phyloP scores from a whole-genome alignment of 129 eudicot genomes.

The Sambucus nigra region DNA sequence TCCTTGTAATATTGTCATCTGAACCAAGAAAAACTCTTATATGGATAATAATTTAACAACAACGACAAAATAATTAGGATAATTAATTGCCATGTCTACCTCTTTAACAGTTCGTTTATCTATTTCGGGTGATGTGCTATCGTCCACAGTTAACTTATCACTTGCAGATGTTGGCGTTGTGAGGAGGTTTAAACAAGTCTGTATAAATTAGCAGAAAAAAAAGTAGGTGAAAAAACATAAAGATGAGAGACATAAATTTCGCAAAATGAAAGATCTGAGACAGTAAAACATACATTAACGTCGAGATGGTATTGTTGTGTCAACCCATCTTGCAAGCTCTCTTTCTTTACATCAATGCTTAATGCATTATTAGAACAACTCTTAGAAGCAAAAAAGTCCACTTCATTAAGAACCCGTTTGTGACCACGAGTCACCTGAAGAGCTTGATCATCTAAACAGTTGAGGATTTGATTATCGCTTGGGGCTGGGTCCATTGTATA shows the following conservation, averaged over 20 bases:
- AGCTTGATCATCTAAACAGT: constrained; percentile 25
- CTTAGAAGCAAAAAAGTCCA: constrained; percentile 30
- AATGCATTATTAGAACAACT: not conserved
- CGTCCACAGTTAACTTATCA: constrained; percentile 8
- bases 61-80: not conserved
- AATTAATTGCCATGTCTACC: constrained; percentile 13
- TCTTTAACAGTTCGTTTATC: constrained; percentile 17
- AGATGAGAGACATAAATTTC: not conserved
- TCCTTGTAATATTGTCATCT: constrained; percentile 26
- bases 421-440: not conserved
- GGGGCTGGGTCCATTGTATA: constrained; percentile 16
- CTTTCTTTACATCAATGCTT: constrained; percentile 19
- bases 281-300: constrained; percentile 28
- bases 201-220: not conserved
- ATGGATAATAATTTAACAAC: not conserved
- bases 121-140: constrained; percentile 19
- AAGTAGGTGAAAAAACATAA: not conserved
- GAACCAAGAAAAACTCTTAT: not conserved
- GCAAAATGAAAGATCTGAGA: not conserved
- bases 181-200: constrained; percentile 34
- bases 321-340: constrained; percentile 11
- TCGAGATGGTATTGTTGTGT: constrained; percentile 21
- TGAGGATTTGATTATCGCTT: constrained; percentile 22
- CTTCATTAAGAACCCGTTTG: constrained; percentile 13
- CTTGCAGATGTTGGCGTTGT: constrained; percentile 5